Conservation (phyloP, 2,329 filamentous ascomycete species). For the Sordariomycetes sp. region DNA sequence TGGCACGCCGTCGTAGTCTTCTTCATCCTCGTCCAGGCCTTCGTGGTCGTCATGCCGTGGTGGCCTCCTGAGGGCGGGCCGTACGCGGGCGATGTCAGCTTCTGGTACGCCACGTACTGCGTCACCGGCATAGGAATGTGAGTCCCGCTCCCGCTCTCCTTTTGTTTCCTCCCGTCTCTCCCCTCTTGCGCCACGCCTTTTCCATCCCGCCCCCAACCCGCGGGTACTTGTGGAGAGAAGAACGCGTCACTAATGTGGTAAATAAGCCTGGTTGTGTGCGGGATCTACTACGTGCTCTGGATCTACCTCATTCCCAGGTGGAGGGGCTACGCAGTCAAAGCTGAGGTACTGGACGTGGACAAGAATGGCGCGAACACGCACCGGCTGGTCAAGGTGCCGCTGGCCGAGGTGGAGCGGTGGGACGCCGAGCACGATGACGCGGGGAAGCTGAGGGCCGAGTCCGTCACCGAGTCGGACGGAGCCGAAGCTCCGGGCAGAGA, state of each 20-base stretch:
- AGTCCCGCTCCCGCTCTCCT: slow-evolving; percentile 17
- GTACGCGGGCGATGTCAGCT: slow-evolving; percentile 54
- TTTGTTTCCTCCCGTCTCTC: background rate
- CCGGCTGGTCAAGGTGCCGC: slow-evolving; percentile 40
- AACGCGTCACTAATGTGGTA: background rate
- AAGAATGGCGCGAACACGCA: slow-evolving; percentile 31
- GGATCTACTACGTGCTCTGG: slow-evolving; percentile 48
- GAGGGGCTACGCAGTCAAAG: slow-evolving; percentile 42
- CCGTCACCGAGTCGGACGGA: background rate
- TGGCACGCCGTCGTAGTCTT: slow-evolving; percentile 51
- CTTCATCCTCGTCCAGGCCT: slow-evolving; percentile 47
- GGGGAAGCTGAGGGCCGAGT: slow-evolving; percentile 14
- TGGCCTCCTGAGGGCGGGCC: slow-evolving; percentile 52
- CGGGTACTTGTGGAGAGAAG: background rate
- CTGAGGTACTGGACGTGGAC: slow-evolving; percentile 40
- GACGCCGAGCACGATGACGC: slow-evolving; percentile 45
- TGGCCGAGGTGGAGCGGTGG: slow-evolving; percentile 40
- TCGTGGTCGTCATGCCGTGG: slow-evolving; percentile 61
- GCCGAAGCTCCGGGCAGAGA: background rate
- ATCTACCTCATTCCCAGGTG: slow-evolving; percentile 42
- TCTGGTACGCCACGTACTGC: slow-evolving; percentile 64
- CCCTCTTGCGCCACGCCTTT: background rate
- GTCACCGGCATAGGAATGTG: slow-evolving; percentile 54
- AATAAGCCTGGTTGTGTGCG: slow-evolving; percentile 38
- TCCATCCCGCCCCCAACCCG: background rate